phyloP scores from a whole-genome alignment of 2,329 filamentous ascomycete genomes.

The Aspergillus flavus region DNA sequence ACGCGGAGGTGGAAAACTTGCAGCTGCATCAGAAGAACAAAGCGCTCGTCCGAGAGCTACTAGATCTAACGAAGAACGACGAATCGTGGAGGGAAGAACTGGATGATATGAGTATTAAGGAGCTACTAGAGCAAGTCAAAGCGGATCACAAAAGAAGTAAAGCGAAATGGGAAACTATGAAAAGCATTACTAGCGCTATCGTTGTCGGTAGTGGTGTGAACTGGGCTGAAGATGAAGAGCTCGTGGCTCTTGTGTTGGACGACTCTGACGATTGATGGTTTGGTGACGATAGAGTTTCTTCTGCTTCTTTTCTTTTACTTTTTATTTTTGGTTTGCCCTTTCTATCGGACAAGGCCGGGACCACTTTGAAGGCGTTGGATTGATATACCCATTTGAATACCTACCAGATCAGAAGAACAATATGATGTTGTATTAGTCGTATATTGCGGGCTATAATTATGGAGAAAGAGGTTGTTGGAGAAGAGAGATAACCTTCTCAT shows the following conservation, averaged over 20 bases:
- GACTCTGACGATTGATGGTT: conserved; percentile 56
- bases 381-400: conserved; percentile 9
- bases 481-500: not conserved
- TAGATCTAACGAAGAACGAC: conserved; percentile 64
- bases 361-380: conserved; percentile 16
- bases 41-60: conserved; percentile 62
- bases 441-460: not conserved
- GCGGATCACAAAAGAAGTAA: conserved; percentile 63
- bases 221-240: conserved; percentile 70
- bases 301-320: not conserved
- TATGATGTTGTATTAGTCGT: not conserved
- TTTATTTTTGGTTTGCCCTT: not conserved
- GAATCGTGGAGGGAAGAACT: conserved; percentile 55
- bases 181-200: conserved; percentile 75
- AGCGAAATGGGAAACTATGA: conserved; percentile 72
- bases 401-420: not conserved
- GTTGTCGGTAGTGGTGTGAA: conserved; percentile 81
- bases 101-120: conserved; percentile 54
- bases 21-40: conserved; percentile 63
- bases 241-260: conserved; percentile 73
- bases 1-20: conserved; percentile 61
- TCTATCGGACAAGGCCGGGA: not conserved
- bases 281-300: conserved; percentile 1
- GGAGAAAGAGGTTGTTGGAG: not conserved
- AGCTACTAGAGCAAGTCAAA: conserved; percentile 63